Base-by-base conservation (phyloP, 768 basidiomycete genomes). In the Megacollybia marginata region DNA sequence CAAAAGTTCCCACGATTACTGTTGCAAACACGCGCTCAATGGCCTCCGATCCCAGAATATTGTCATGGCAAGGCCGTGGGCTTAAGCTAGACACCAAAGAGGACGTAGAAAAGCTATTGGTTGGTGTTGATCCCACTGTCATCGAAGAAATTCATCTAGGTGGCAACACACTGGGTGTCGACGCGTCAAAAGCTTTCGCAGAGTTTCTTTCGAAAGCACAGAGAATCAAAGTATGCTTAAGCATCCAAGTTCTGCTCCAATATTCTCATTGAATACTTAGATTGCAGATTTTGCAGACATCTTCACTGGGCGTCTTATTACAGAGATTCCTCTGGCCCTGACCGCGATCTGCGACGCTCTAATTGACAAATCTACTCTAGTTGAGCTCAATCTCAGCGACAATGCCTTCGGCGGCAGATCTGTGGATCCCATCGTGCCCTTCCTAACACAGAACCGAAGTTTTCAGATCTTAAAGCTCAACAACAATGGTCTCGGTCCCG, bases 361-460 rank as follows among this genome's bases (percentile, higher is more conserved):
- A 53, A 82, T 81, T 59, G 75, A 80, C 59, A 90, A 90, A 60
- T 76, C 82, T 4, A 80, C 85, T 3, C 83, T 99, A 44, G 74
- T 86, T 48, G 89, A 92, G 66, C 78, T 99, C 58, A 80, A 98
- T 64, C 80, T 99, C 47, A 87, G 83, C 59, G 95, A 98, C 64
- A 99, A 99, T 57, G 95, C 95, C 9, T 97, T 97, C 55, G 95
- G 95, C 18, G 92, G 91, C 33, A 85, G 94, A 60, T 92, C 89
- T 32, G 93, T 93, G 19, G 91, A 93, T 56, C 91, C 93, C 42
- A 86, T 98, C 68, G 92, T 93, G 46, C 83, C 84, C 15, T 88
- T 95, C 74, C 82, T 95, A 59, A 81, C 83, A 31, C 70, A 83
- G 53, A 94, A 95, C 64, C 83, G 83, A 51, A 78, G 75, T 55